Base-by-base conservation (phyloP, 768 basidiomycete species). In the Tulasnella sp. region DNA sequence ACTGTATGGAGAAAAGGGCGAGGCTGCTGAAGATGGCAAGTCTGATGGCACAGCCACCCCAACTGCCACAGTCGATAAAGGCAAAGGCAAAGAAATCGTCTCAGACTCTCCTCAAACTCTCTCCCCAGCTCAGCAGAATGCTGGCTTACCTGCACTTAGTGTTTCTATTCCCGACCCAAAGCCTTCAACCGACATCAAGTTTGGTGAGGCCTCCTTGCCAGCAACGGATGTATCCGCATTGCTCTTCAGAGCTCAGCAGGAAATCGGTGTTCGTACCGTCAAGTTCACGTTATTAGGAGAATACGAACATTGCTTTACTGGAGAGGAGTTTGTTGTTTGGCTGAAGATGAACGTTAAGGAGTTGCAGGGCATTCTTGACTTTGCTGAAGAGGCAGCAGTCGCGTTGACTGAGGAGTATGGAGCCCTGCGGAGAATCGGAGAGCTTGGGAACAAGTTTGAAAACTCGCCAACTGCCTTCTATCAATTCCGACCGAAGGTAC, bases 321-420 rank as follows among this genome's bases (percentile, higher is more conserved):
- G 96, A 37, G 94, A 94, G 54, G 95, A 97, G 79, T 91, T 97
- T 78, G 92, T 91, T 11, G 86, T 87, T 5, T 97, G 94, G 94
- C 83, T 97, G 75, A 89, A 89, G 76, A 88, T 87, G 76, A 90
- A 92, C 78, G 90, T 96, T 2, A 88, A 89, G 77, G 93, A 88
- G 9, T 91, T 97, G 78, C 90, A 88, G 22, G 92, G 91, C 25
- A 91, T 86, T 81, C 83, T 93, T 75, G 94, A 96, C 77, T 86
- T 88, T 67, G 93, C 93, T 1, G 93, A 93, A 79, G 90, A 93
- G 77, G 90, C 90, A 38, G 90, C 90, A 11, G 84, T 83, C 39
- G 88, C 89, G 64, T 82, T 92, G 76, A 88, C 89, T 0, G 87
- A 90, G 79, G 84, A 87, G n/a, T 88, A 89, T 38, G 87, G 87